These are phyloP conservation scores for Ceratobasidium sp. DNA, from an alignment of 1,284 basidiomycete species.

Conservation along the genomic window DNA sequence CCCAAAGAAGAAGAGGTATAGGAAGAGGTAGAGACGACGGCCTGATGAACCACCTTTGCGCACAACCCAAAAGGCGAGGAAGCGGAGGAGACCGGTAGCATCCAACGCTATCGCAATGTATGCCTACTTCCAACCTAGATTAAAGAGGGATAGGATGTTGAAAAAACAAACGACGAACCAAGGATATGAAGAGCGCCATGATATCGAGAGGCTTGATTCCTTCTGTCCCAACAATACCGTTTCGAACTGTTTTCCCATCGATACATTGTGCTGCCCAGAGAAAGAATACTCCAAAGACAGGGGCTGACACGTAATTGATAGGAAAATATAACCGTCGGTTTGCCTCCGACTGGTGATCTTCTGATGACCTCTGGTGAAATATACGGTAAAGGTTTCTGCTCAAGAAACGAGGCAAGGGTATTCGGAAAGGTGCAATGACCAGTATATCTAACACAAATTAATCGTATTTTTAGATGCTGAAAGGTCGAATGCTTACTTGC, in stretches of 20 bases:
- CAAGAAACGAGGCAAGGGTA: conserved; percentile 55
- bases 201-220: conserved; percentile 93
- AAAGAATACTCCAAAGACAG: conserved; percentile 80
- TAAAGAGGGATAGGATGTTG: background rate
- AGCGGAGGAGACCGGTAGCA: conserved; percentile 86
- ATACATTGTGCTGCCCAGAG: conserved; percentile 82
- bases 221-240: conserved; percentile 77
- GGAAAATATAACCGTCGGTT: conserved; percentile 46
- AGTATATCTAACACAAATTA: conserved; percentile 60
- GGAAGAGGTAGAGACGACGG: conserved; percentile 75
- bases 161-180: conserved; percentile 59
- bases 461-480: background rate
- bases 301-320: conserved; percentile 77
- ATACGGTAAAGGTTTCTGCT: background rate
- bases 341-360: background rate
- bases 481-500: conserved; percentile 64
- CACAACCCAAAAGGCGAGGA: conserved; percentile 88
- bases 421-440: conserved; percentile 75
- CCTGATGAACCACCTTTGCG: conserved; percentile 78
- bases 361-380: background rate
- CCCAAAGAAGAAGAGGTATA: conserved; percentile 83
- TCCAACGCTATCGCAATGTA: conserved; percentile 96
- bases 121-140: conserved; percentile 60
- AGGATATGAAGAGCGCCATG: conserved; percentile 88
- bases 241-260: conserved; percentile 68